Conservation (phyloP, 2,329 filamentous ascomycete species). For the Fusarium scirpi region DNA sequence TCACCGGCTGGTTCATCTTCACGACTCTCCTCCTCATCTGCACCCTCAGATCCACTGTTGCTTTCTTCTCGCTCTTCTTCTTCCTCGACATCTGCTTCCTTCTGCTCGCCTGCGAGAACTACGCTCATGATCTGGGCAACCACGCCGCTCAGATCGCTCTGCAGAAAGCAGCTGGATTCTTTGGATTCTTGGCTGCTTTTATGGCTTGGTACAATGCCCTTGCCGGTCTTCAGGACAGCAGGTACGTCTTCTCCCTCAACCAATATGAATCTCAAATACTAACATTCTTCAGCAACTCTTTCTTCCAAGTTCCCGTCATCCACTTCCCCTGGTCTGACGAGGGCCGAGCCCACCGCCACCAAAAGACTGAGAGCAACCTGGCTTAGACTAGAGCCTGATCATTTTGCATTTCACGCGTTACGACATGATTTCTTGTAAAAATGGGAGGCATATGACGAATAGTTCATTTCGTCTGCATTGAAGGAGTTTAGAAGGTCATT, state of each 20-base stretch:
- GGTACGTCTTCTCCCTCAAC: conserved; percentile 58
- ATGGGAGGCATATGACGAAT: not conserved
- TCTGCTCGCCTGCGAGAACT: conserved; percentile 75
- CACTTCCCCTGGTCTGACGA: conserved; percentile 96
- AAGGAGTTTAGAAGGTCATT: conserved; percentile 23
- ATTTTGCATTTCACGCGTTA: conserved; percentile 37
- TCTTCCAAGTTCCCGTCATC: conserved; percentile 91
- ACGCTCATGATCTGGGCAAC: conserved; percentile 65
- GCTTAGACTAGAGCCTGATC: conserved; percentile 30
- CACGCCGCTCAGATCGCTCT: conserved; percentile 59
- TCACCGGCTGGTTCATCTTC: conserved; percentile 88
- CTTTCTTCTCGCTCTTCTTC: conserved; percentile 83
- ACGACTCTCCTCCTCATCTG: conserved; percentile 79
- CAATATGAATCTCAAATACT: conserved; percentile 40
- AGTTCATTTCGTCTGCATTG: conserved; percentile 4
- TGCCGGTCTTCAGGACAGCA: conserved; percentile 81
- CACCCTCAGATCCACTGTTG: conserved; percentile 81
- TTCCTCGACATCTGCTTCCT: conserved; percentile 81
- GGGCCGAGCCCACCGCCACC: conserved; percentile 68
- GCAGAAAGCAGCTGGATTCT: conserved; percentile 79
- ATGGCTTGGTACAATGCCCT: conserved; percentile 89
- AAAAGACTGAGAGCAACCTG: conserved; percentile 54
- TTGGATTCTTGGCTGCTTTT: conserved; percentile 85
- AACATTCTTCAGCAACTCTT: conserved; percentile 73
- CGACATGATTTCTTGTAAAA: conserved; percentile 39